Percentiles rank a stretch among this genome's conserved stretches.
phyloP scores from a whole-genome alignment of 805 yeast species.

The Candida endomychidarum region DNA sequence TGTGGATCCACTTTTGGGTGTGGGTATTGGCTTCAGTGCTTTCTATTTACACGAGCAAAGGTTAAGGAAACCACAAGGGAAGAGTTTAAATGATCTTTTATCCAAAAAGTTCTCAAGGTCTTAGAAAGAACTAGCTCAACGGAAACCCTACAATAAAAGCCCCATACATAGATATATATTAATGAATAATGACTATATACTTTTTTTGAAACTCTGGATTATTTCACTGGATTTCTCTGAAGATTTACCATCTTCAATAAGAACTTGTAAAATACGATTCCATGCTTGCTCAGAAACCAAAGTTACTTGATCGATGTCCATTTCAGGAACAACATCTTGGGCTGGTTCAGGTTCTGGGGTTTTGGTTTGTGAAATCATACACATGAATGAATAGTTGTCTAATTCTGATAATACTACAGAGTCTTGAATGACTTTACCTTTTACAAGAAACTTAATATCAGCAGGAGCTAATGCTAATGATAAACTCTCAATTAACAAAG shows the following conservation, averaged over 20 bases:
- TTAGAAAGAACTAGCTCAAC: no score
- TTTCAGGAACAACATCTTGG: conserved; percentile 8
- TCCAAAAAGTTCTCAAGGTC: background rate
- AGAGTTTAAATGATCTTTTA: conserved; percentile 40
- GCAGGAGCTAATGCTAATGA: conserved; percentile 32
- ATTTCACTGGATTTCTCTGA: conserved; percentile 24
- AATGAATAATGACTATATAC: conserved; percentile 7
- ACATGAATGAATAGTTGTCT: conserved; percentile 35
- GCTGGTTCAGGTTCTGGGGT: conserved; percentile 5
- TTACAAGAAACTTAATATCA: conserved; percentile 52
- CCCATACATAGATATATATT: background rate
- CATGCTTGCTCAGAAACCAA: conserved; percentile 31
- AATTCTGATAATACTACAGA: conserved; percentile 32
- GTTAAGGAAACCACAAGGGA: conserved; percentile 58
- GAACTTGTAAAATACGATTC: conserved; percentile 38
- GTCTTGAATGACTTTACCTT: conserved; percentile 64
- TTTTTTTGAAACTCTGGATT: conserved; percentile 18
- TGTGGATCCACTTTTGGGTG: conserved; percentile 65
- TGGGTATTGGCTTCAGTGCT: conserved; percentile 60
- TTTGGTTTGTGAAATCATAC: conserved; percentile 39
- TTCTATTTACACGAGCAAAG: conserved; percentile 64
- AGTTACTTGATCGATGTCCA: conserved; percentile 11
- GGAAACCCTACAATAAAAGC: no score
- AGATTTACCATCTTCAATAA: conserved; percentile 31
- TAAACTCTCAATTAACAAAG: conserved; percentile 29